phyloP scores from a whole-genome alignment of 306 rosid genomes.

The Malus asiatica region DNA sequence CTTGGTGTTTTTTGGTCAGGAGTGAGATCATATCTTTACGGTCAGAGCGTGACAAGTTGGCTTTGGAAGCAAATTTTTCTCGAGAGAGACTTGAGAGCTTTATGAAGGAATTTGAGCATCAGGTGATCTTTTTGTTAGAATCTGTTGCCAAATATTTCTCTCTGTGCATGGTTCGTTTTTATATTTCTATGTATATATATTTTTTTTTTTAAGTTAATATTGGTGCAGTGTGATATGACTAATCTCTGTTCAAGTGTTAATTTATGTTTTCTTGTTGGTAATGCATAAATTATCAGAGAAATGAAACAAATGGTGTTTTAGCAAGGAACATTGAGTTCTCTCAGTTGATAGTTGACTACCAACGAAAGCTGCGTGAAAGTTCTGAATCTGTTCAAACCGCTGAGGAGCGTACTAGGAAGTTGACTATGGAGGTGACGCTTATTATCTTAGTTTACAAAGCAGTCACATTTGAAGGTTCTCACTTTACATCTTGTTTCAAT shows the following conservation, averaged over 20 bases:
- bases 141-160: neutral
- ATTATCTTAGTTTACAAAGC: neutral
- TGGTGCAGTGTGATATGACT: neutral
- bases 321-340: constrained; percentile 87
- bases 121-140: constrained; percentile 31
- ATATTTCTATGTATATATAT: neutral
- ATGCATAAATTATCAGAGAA: constrained; percentile 43
- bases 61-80: constrained; percentile 64
- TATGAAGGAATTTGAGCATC: constrained; percentile 67
- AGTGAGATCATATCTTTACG: constrained; percentile 51
- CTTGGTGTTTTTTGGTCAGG: constrained; percentile 33
- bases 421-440: constrained; percentile 63
- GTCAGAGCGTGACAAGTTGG: constrained; percentile 69
- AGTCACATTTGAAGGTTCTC: neutral
- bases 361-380: constrained; percentile 71
- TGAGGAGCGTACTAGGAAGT: constrained; percentile 65
- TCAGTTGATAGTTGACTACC: constrained; percentile 74
- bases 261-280: neutral
- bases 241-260: neutral
- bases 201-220: neutral
- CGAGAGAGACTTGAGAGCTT: constrained; percentile 67
- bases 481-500: neutral
- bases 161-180: neutral
- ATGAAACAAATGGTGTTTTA: constrained; percentile 54
- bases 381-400: constrained; percentile 68